These are phyloP conservation scores for Lotmaria passim DNA, from an alignment of 208 protist species.

Conservation along the genomic window DNA sequence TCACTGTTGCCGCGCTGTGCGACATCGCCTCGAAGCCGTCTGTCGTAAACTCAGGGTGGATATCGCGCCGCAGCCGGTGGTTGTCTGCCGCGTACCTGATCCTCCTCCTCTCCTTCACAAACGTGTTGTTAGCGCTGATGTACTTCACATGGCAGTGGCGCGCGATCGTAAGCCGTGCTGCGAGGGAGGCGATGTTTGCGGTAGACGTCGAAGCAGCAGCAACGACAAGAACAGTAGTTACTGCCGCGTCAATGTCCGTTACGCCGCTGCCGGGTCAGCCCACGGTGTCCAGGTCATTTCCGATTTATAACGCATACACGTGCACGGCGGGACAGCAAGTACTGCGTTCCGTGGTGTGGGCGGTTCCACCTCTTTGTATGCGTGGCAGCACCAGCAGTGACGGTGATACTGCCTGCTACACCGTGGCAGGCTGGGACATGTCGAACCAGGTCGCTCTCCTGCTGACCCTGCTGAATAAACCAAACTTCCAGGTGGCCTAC, in stretches of 20 bases:
- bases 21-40: neutral
- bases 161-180: slow-evolving; percentile 8
- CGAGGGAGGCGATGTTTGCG: slow-evolving; percentile 24
- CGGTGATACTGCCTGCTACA: neutral
- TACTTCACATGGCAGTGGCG: slow-evolving; percentile 32
- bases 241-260: no score
- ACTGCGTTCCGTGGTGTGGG: slow-evolving; percentile 10
- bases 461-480: slow-evolving; percentile 25
- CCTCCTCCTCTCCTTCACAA: slow-evolving; percentile 13
- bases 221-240: neutral
- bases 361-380: slow-evolving; percentile 9
- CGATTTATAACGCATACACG: neutral
- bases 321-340: slow-evolving; percentile 10
- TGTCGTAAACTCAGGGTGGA: neutral
- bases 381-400: neutral
- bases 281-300: neutral
- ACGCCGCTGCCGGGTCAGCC: neutral
- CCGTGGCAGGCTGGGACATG: slow-evolving; percentile 9
- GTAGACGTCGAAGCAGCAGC: slow-evolving; percentile 5
- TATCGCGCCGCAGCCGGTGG: neutral
- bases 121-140: slow-evolving; percentile 11
- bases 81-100: slow-evolving; percentile 9
- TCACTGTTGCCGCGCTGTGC: neutral
- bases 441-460: slow-evolving; percentile 24
- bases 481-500: slow-evolving; percentile 22